Base-by-base conservation (phyloP, 176 grass and related monocot genomes). In the Avena insularis region DNA sequence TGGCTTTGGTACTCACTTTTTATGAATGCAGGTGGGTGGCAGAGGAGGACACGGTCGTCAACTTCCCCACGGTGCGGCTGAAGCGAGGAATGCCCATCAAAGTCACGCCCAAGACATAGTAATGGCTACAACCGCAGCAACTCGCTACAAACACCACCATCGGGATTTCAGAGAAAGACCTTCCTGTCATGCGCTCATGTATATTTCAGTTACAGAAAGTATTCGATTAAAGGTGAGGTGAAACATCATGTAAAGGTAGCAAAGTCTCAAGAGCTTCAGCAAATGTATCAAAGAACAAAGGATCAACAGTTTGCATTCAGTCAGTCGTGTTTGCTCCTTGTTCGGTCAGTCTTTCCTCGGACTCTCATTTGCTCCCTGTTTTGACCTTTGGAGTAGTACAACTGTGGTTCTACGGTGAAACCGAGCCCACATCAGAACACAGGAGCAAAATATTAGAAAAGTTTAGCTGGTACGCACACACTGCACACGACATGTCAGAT, bases 11-110 rank as follows among this genome's bases (percentile, higher is more conserved):
- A 31, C 61, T 64, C 29, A 64, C 27, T 65, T 31, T 6, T 4
- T 3, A 85, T 45, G 71, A 43, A 20, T 83, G 82, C 81, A 99
- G 97, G 86, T 99, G 97, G 97, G 94, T 93, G 55, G 90, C 92
- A 25, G 92, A 99, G 80, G 89, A 95, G 78, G 97, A 99, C 88
- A 92, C 87, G 35, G 87, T 99, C 36, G 88, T 99, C 63, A 93
- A 99, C 85, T 99, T 99, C 77, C 97, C 97, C 59, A 99, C 94
- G 7, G 94, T 99, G 64, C 90, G 97, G 7, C 87, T 99, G 54
- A 99, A 93, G 86, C 70, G 90, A 75, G 85, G 94, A 57, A 94
- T 99, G 94, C 97, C 94, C 54, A 92, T 96, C 82, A 65, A 86
- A 13, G 68, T 99, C 77, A 94, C 68, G 20, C 74, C 75, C 25